A percentile compares a stretch with the other conserved stretches of the same genome.
Evolutionary conservation across 2,329 filamentous ascomycete species (phyloP).

Genomic region (Exophiala oligosperma): DNA sequence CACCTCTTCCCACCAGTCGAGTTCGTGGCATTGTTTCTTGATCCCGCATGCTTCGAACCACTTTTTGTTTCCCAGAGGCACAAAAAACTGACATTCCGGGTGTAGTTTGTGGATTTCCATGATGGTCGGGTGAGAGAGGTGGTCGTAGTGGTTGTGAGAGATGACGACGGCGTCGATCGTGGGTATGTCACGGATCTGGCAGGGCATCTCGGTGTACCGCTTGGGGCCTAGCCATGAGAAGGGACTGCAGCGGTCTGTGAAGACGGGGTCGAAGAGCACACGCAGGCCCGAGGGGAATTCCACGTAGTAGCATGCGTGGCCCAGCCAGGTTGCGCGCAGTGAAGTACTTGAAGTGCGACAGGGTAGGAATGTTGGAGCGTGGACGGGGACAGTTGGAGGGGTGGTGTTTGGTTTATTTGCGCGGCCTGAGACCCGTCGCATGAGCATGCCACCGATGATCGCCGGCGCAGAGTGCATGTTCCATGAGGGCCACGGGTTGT

Average conservation of each 20-base stretch:
- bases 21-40: constrained; percentile 70
- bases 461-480: constrained; percentile 13
- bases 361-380: constrained; percentile 66
- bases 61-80: constrained; percentile 74
- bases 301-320: constrained; percentile 90
- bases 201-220: constrained; percentile 76
- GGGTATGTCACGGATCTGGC: constrained; percentile 75
- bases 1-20: constrained; percentile 93
- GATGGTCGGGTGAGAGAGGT: constrained; percentile 76
- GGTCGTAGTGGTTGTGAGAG: constrained; percentile 91
- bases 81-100: constrained; percentile 83
- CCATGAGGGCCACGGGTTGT: constrained; percentile 47
- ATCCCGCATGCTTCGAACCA: constrained; percentile 78
- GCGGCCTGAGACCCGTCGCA: constrained; percentile 50
- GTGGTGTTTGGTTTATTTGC: constrained; percentile 61
- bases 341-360: constrained; percentile 54
- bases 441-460: constrained; percentile 21
- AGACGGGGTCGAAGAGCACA: constrained; percentile 91
- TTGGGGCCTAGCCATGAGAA: constrained; percentile 68
- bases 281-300: constrained; percentile 85
- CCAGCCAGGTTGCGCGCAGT: constrained; percentile 88
- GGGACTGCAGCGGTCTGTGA: constrained; percentile 82
- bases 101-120: constrained; percentile 68
- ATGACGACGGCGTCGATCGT: constrained; percentile 63
- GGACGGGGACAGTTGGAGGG: constrained; percentile 65